Evolutionary conservation across 306 rosid genomes (phyloP), one percentile per base, ranked within the genome.

Genomic region (Lotus japonicus): DNA sequence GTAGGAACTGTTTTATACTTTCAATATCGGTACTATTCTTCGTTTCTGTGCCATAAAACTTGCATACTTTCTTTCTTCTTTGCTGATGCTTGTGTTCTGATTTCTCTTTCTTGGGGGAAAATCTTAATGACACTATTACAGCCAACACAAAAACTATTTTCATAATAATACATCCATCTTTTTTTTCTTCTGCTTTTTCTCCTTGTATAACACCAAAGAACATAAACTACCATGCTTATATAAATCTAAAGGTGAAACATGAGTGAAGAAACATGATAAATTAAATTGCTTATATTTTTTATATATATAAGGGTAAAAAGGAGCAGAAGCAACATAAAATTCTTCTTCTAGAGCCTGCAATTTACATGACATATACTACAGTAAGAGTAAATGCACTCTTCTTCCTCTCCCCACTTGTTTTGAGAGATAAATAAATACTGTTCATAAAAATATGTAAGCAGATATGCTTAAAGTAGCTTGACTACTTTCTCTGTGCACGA

Each of bases 351-450:
- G 42, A 56, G 63, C 77, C 62, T 61, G 71, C 61, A 42, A 68
- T 77, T 77, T 77, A 73, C 77, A 63, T 57, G 15, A 45, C 44
- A 73, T 71, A 68, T 70, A 28, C 59, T 72, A 77, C 66, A 77
- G 23, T 31, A 62, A 68, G 75, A 49, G 76, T 72, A 23, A 72
- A 72, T 61, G 41, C 82, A 66, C 71, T 72, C 70, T 59, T 53
- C 35, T 33, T 38, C 33, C 53, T 39, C 79, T 15, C 71, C 31
- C 12, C 46, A 44, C 26, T 62, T 46, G 33, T 67, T 19, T 66
- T 44, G 77, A 64, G 55, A 60, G 49, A 72, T 54, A 73, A 61
- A 56, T 43, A 68, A 55, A 73, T 64, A 53, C 58, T 66, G 68
- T 59, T 39, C 39, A 59, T 16, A 21, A 64, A 70, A 52, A 52